Percentiles rank a stretch among this genome's conserved stretches.
phyloP scores from a whole-genome alignment of 441 rosid species.

The Populus tomentosa region DNA sequence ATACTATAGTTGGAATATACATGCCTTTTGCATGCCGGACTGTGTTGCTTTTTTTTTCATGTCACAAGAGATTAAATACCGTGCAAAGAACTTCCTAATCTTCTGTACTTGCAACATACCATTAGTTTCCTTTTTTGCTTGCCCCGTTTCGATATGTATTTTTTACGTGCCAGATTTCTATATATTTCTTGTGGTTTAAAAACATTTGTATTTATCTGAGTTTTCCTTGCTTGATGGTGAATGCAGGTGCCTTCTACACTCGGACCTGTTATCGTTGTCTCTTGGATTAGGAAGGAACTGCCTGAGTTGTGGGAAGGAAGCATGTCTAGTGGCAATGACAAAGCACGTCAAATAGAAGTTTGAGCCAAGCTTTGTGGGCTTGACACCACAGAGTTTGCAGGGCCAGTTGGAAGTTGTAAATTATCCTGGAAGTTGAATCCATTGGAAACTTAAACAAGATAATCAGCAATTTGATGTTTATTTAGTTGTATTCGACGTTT shows the following conservation, averaged over 20 bases:
- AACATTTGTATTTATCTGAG: not conserved
- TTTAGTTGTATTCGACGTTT: conserved; percentile 6
- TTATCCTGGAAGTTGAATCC: conserved; percentile 20
- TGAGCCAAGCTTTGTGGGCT: conserved; percentile 24
- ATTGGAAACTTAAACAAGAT: conserved; percentile 8
- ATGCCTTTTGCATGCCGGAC: not conserved
- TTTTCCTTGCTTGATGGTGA: not conserved
- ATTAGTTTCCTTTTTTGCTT: not conserved
- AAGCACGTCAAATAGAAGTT: conserved; percentile 62
- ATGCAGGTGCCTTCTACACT: conserved; percentile 84
- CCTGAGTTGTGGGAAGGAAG: conserved; percentile 91
- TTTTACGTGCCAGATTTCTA: too few species aligned
- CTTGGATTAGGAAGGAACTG: conserved; percentile 81
- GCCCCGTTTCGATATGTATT: not conserved
- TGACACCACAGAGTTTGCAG: not conserved
- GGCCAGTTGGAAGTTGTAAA: conserved; percentile 26
- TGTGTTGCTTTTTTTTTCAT: not conserved
- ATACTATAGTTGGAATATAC: not conserved
- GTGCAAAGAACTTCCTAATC: not conserved
- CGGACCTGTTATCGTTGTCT: conserved; percentile 74
- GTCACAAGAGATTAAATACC: too few species aligned
- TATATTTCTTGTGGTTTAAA: not conserved
- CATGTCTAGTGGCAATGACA: conserved; percentile 42
- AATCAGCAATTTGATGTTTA: conserved; percentile 16
- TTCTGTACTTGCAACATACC: not conserved